Percentiles rank a stretch among this genome's conserved stretches.
Evolutionary conservation across 2,329 filamentous ascomycete genomes (phyloP).

Genomic region (Orbilia ellipsospora): DNA sequence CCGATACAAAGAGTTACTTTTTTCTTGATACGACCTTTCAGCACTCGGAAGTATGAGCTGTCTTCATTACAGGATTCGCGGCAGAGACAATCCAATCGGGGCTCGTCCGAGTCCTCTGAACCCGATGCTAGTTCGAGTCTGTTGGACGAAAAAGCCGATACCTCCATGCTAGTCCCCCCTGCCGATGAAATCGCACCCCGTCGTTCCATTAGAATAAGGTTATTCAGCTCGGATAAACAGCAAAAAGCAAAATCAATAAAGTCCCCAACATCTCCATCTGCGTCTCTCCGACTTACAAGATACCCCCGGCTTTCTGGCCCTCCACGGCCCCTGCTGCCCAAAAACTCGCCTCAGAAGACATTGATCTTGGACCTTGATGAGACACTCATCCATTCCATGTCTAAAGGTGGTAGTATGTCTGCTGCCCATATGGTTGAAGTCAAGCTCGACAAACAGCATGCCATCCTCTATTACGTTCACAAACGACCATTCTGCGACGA

Average conservation of each 20-base stretch:
- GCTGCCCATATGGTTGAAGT: slow-evolving; percentile 99
- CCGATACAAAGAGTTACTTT: slow-evolving; percentile 73
- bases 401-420: slow-evolving; percentile 93
- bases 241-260: slow-evolving; percentile 86
- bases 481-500: slow-evolving; percentile 97
- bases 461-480: slow-evolving; percentile 98
- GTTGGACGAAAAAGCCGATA: slow-evolving; percentile 34
- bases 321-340: slow-evolving; percentile 87
- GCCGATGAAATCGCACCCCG: slow-evolving; percentile 71
- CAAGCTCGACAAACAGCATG: slow-evolving; percentile 87
- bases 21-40: slow-evolving; percentile 65
- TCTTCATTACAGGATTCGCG: slow-evolving; percentile 30
- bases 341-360: slow-evolving; percentile 93
- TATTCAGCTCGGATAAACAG: slow-evolving; percentile 78
- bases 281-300: slow-evolving; percentile 76
- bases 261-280: slow-evolving; percentile 86
- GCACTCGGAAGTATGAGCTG: slow-evolving; percentile 55
- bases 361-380: slow-evolving; percentile 95
- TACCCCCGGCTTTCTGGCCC: slow-evolving; percentile 92
- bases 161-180: slow-evolving; percentile 33
- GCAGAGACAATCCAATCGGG: slow-evolving; percentile 7
- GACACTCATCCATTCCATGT: slow-evolving; percentile 97
- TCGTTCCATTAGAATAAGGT: slow-evolving; percentile 88
- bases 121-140: slow-evolving; percentile 53
- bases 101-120: slow-evolving; percentile 59